Base-by-base conservation (phyloP, 2,329 filamentous ascomycete species). In the Fusarium coicis region DNA sequence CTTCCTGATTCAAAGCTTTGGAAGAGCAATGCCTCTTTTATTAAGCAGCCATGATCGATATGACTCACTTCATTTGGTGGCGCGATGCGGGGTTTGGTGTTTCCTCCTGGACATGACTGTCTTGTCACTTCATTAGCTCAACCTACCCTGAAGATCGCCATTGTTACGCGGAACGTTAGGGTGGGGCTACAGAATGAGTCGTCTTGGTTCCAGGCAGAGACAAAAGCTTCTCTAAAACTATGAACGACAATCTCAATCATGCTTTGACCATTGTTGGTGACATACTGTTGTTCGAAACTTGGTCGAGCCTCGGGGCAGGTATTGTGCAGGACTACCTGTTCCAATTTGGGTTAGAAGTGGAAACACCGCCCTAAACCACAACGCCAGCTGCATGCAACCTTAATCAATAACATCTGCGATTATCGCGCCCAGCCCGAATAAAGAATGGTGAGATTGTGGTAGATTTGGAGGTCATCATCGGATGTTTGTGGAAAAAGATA, bases 1-100 rank as follows among this genome's bases (percentile, higher is more conserved):
- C 15, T n/a, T 28, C 1, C 11, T 2, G 0, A 0, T 2, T 4
- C 7, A 14, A 1, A 1, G n/a, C 7, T 2, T n/a, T 0, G n/a
- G 10, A 42, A 14, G 10, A 40, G 3, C 19, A 10, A n/a, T n/a
- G 2, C 0, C 10, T n/a, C 5, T 14, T 39, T 30, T 18, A 14
- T 18, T n/a, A 2, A 9, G 26, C 10, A 40, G 23, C 6, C 23
- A 9, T 12, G 16, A 37, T 7, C 4, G 19, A 12, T 10, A 32
- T 68, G 63, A 68, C 49, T 68, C 49, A 68, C 28, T 12, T 19
- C 1, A 10, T 11, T 10, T 19, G 1, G 26, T 43, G 43, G 37
- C 43, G 37, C 9, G 21, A 34, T 55, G 64, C 49, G 57, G 66
- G 49, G 66, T 16, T n/a, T 68, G 23, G 10, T 34, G 18, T 40